phyloP scores from a whole-genome alignment of 2,329 filamentous ascomycete species.

The Alternaria sp. region DNA sequence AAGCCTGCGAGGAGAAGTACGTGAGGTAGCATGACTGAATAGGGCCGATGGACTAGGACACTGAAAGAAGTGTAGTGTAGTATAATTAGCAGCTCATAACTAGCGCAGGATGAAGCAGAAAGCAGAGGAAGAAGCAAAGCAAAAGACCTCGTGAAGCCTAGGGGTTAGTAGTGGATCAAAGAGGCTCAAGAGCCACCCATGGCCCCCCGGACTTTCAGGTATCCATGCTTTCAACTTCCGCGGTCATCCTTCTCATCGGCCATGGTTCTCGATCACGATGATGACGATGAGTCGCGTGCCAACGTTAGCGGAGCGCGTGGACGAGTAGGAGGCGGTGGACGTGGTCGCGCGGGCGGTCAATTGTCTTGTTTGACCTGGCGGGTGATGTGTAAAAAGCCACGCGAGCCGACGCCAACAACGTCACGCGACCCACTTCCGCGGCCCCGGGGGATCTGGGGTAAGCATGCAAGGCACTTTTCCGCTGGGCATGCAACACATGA shows the following conservation, averaged over 20 bases:
- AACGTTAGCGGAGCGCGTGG: slow-evolving; percentile 13
- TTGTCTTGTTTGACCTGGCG: slow-evolving; percentile 16
- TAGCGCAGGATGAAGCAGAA: background rate
- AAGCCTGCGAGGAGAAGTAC: slow-evolving; percentile 16
- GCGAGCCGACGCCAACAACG: slow-evolving; percentile 18
- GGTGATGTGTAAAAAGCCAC: slow-evolving; percentile 20
- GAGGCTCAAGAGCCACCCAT: slow-evolving; percentile 9
- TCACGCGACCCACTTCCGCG: slow-evolving; percentile 19
- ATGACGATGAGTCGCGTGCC: slow-evolving; percentile 20
- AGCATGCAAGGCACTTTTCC: slow-evolving; percentile 18
- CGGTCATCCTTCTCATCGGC: slow-evolving; percentile 6
- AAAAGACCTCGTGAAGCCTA: background rate
- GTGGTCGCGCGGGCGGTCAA: slow-evolving; percentile 13
- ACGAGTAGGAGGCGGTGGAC: slow-evolving; percentile 18
- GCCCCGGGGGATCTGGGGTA: slow-evolving; percentile 11
- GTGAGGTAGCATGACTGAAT: slow-evolving; percentile 16
- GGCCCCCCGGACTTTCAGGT: background rate
- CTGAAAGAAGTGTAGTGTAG: background rate
- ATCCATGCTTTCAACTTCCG: slow-evolving; percentile 2
- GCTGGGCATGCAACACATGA: slow-evolving; percentile 5
- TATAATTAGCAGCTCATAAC: slow-evolving; percentile 7
- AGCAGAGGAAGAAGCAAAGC: slow-evolving; percentile 1
- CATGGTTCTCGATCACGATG: slow-evolving; percentile 6
- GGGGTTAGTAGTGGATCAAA: slow-evolving; percentile 9
- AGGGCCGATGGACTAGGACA: background rate